Conservation (phyloP, 805 yeast species). For the Metschnikowia santaceciliae region DNA sequence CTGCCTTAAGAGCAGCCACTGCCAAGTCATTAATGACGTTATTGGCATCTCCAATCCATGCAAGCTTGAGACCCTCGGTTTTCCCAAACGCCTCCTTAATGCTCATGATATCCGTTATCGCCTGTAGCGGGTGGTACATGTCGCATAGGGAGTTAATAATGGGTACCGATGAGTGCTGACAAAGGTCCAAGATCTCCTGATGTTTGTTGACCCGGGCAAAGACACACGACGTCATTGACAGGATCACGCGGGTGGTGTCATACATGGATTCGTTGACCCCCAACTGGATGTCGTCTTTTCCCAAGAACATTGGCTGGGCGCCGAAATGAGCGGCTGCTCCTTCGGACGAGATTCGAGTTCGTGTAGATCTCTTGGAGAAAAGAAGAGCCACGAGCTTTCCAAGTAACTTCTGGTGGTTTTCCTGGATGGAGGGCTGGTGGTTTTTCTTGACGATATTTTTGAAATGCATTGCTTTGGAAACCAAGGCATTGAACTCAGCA, state of each 20-base stretch:
- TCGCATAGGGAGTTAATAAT: constrained; percentile 93
- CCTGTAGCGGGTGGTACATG: constrained; percentile 90
- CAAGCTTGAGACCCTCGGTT: constrained; percentile 61
- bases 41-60: constrained; percentile 97
- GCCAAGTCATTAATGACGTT: constrained; percentile 93
- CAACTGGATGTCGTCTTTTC: constrained; percentile 92
- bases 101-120: constrained; percentile 85
- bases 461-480: constrained; percentile 66
- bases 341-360: constrained; percentile 91
- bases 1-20: constrained; percentile 78
- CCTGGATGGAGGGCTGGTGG: constrained; percentile 29
- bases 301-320: constrained; percentile 93
- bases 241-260: constrained; percentile 84
- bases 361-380: constrained; percentile 88
- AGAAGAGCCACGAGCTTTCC: constrained; percentile 83
- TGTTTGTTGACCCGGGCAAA: constrained; percentile 94
- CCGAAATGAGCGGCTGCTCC: constrained; percentile 93
- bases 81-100: constrained; percentile 72
- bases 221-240: constrained; percentile 94
- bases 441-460: constrained; percentile 60
- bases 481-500: constrained; percentile 66
- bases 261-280: constrained; percentile 91
- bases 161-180: constrained; percentile 80
- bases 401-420: constrained; percentile 49
- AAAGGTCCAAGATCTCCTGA: constrained; percentile 72